Evolutionary conservation across 176 grass and related monocot species (phyloP), one percentile per base, ranked within the genome.

Genomic region (Secale cereale): DNA sequence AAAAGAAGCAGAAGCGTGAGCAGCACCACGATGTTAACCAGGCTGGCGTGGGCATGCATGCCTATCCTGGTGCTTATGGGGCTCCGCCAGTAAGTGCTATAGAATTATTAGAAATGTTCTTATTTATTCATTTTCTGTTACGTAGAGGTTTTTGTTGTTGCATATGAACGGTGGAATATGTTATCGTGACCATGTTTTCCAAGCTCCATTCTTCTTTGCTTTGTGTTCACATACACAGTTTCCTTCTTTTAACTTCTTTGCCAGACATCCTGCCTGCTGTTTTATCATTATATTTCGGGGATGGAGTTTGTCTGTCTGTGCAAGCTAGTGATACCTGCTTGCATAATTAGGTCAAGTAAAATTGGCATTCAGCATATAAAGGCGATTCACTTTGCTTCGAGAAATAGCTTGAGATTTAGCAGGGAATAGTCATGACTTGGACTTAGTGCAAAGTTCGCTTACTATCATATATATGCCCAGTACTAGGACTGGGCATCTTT

Each of bases 1-100:
- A 99, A 76, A 99, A 90, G 83, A 96, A 96, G 86, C 90, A 96
- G 90, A 89, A 85, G 73, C 85, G 87, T 7, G 97, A 99, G 33
- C 91, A 92, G 64, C 93, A 95, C 63, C 90, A 86, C 68, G 97
- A 95, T 61, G 73, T 86, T 72, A 86, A 63, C 89, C 97, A 96
- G 89, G 85, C 79, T 68, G 86, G 87, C 28, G 63, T 91, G 76
- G 90, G 91, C 61, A 73, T 85, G 61, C 89, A 90, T 93, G 88
- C 96, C 56, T 98, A 95, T 76, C 83, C 91, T 64, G 79, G 85
- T 88, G 84, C 54, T 82, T 99, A 99, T 85, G 97, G 97, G n/a
- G 90, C 91, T 81, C 96, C 93, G 81, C 91, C 89, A 62, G 97
- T 99, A 84, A 85, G 91, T 74, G 39, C 37, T 65, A 2, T 33